These are phyloP conservation scores for Colletotrichum chlorophyti DNA, from an alignment of 2,329 filamentous ascomycete genomes.

Conservation along the genomic window DNA sequence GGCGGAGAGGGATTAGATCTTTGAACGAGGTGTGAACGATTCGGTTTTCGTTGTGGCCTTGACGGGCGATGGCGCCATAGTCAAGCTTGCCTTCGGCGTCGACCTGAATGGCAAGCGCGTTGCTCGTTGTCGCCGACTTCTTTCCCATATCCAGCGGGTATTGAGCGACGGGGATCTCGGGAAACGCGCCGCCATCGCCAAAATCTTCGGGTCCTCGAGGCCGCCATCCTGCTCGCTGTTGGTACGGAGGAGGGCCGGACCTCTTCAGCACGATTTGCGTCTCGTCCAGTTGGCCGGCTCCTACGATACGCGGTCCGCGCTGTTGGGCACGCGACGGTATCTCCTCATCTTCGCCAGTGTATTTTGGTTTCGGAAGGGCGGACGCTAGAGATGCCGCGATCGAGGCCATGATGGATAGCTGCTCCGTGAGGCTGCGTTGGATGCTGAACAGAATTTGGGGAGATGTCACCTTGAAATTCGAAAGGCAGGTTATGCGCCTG, in stretches of 20 bases:
- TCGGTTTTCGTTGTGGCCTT: constrained; percentile 83
- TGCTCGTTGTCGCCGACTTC: constrained; percentile 75
- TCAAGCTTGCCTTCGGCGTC: constrained; percentile 92
- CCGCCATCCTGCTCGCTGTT: constrained; percentile 87
- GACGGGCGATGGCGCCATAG: constrained; percentile 92
- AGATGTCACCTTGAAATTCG: constrained; percentile 29
- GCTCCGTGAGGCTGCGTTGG: constrained; percentile 20
- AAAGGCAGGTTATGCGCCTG: constrained; percentile 26
- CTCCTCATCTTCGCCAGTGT: constrained; percentile 89
- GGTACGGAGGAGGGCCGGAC: constrained; percentile 86
- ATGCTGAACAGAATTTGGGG: constrained; percentile 13
- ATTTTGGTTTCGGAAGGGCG: constrained; percentile 87
- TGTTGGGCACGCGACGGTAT: constrained; percentile 73
- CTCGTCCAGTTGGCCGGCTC: constrained; percentile 80
- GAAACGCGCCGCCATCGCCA: constrained; percentile 94
- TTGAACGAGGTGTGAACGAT: constrained; percentile 97
- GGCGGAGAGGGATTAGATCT: constrained; percentile 91
- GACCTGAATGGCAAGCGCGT: constrained; percentile 91
- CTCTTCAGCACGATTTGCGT: constrained; percentile 85
- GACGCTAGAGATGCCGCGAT: constrained; percentile 76
- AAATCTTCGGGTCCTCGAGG: constrained; percentile 90
- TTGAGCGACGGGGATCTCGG: constrained; percentile 91
- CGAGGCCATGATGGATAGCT: constrained; percentile 62
- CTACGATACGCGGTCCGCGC: constrained; percentile 83
- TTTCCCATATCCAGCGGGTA: constrained; percentile 96